A percentile compares a stretch with the other conserved stretches of the same genome.
Evolutionary conservation across 164 flowering plant species (phyloP).

Genomic region (Paratinospora sagittata): DNA sequence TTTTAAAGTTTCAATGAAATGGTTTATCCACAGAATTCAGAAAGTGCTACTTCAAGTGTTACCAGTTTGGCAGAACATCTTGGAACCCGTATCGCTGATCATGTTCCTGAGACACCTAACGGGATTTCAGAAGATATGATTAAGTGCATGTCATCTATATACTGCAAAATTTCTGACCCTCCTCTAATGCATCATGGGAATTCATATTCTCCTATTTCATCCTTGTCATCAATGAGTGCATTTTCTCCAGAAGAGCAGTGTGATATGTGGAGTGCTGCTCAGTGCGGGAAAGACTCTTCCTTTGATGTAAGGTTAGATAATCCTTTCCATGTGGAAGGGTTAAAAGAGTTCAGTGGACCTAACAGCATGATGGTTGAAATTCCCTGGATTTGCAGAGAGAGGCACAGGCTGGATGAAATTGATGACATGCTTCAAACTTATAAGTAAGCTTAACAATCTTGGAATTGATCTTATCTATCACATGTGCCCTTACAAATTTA

Average conservation of each 20-base stretch:
- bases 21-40: slow-evolving; percentile 33
- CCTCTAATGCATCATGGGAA: slow-evolving; percentile 43
- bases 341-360: slow-evolving; percentile 81
- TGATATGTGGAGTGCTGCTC: slow-evolving; percentile 88
- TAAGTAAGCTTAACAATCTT: slow-evolving; percentile 35
- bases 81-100: slow-evolving; percentile 39
- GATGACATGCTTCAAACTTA: slow-evolving; percentile 58
- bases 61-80: slow-evolving; percentile 66
- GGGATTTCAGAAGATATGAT: slow-evolving; percentile 79
- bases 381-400: slow-evolving; percentile 58
- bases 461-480: slow-evolving; percentile 34
- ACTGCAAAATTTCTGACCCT: slow-evolving; percentile 74
- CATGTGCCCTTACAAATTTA: slow-evolving; percentile 16
- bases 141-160: slow-evolving; percentile 65
- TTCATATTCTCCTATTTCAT: slow-evolving; percentile 71
- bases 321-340: slow-evolving; percentile 70
- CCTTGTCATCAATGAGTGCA: slow-evolving; percentile 58
- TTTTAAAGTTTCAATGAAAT: not conserved
- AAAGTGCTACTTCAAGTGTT: slow-evolving; percentile 32
- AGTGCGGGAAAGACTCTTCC: slow-evolving; percentile 60
- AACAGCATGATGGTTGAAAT: slow-evolving; percentile 90
- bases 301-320: slow-evolving; percentile 67
- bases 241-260: slow-evolving; percentile 70
- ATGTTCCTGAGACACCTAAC: slow-evolving; percentile 57
- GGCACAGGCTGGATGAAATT: slow-evolving; percentile 48